These are phyloP conservation scores for Vigna reflexopilosa DNA, from an alignment of 306 rosid species.

Conservation along the genomic window DNA sequence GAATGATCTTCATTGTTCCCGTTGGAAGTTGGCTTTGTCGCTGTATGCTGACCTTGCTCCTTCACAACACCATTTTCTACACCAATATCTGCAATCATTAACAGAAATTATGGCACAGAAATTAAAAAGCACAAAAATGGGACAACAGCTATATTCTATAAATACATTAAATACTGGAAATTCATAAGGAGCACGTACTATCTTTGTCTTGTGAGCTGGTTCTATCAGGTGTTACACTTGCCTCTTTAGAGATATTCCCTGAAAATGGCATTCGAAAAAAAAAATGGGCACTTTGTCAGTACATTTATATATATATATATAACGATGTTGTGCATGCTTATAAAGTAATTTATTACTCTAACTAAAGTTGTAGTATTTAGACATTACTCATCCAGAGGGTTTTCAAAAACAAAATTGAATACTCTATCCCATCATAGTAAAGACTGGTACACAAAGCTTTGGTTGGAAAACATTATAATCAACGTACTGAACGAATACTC, in stretches of 20 bases:
- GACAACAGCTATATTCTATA: not conserved
- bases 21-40: conserved; percentile 58
- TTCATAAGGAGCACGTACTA: conserved; percentile 48
- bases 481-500: not conserved
- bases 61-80: conserved; percentile 59
- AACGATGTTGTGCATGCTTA: no score
- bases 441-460: not conserved
- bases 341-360: not conserved
- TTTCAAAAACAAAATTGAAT: conserved; percentile 13
- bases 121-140: conserved; percentile 25
- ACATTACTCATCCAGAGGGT: not conserved
- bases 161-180: conserved; percentile 24
- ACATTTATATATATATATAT: not conserved
- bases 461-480: not conserved
- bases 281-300: not conserved
- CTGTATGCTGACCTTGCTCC: conserved; percentile 56
- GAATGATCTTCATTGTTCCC: conserved; percentile 73
- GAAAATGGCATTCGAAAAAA: conserved; percentile 36
- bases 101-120: conserved; percentile 28
- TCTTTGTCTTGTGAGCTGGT: conserved; percentile 52
- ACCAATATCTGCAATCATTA: conserved; percentile 48
- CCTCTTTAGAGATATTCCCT: conserved; percentile 52
- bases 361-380: not conserved
- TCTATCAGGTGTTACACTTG: conserved; percentile 41
- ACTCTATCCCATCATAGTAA: not conserved